phyloP scores from a whole-genome alignment of 257 asterid genomes.

The Voacanga thouarsii region DNA sequence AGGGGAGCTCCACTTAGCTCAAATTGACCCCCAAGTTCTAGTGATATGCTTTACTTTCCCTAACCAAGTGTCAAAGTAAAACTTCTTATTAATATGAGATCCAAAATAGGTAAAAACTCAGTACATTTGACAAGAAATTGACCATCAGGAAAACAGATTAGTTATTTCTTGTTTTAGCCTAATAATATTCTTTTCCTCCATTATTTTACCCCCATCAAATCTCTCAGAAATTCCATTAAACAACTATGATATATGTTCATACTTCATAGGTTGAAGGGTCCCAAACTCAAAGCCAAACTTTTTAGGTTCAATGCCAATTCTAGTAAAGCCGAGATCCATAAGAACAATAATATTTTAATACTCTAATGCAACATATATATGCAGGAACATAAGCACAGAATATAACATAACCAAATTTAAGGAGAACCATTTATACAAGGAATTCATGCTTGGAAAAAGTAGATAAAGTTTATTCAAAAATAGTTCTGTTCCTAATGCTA shows the following conservation, averaged over 20 bases:
- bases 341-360: background rate
- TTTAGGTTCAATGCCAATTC: constrained; percentile 99
- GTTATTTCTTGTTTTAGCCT: constrained; percentile 81
- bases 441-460: background rate
- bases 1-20: constrained; percentile 99
- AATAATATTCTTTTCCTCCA: constrained; percentile 86
- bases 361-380: background rate
- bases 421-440: background rate
- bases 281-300: constrained; percentile 87
- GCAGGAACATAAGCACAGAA: background rate
- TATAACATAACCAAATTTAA: background rate
- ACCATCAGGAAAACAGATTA: background rate
- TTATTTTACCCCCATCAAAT: constrained; percentile 95
- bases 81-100: background rate
- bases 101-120: background rate
- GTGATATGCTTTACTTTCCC: constrained; percentile 93
- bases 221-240: constrained; percentile 84
- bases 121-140: background rate
- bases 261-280: constrained; percentile 78
- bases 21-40: constrained; percentile 98
- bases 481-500: background rate
- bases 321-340: constrained; percentile 29
- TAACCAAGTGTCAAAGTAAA: constrained; percentile 22
- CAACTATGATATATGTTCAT: constrained; percentile 83
- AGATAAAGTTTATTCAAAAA: background rate